Percentiles rank a stretch among this genome's conserved stretches.
These are phyloP conservation scores for Plantago lanceolata DNA, from an alignment of 305 asterid species.

Conservation along the genomic window DNA sequence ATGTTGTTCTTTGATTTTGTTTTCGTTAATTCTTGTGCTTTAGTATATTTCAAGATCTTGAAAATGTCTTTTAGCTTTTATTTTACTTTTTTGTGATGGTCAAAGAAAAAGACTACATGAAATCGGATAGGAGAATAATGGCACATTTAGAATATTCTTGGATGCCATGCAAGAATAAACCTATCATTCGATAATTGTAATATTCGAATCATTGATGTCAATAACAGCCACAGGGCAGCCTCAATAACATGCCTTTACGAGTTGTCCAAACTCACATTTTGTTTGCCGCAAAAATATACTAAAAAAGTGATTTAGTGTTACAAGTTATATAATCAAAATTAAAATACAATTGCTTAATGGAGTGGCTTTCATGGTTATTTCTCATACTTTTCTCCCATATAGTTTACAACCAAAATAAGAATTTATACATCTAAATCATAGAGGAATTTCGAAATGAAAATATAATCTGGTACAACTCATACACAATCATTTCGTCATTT, in stretches of 20 bases:
- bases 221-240: too few species aligned
- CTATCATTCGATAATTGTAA: slow-evolving; percentile 13
- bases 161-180: slow-evolving; percentile 22
- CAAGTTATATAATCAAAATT: background rate
- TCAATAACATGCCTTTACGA: background rate
- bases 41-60: background rate
- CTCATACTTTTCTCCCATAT: background rate
- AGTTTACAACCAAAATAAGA: background rate
- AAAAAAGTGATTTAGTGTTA: background rate
- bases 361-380: background rate
- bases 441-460: background rate
- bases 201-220: slow-evolving; percentile 19
- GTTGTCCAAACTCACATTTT: background rate
- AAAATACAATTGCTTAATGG: background rate
- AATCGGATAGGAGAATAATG: slow-evolving; percentile 11
- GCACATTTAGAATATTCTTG: slow-evolving; percentile 32
- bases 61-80: background rate
- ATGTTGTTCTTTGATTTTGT: background rate
- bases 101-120: background rate
- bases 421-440: background rate
- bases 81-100: background rate
- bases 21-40: background rate
- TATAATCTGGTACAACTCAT: too few species aligned
- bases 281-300: background rate
- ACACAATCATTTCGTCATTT: too few species aligned